Evolutionary conservation across 345 rosid genomes (phyloP).

Genomic region (Salix koriyanagi): DNA sequence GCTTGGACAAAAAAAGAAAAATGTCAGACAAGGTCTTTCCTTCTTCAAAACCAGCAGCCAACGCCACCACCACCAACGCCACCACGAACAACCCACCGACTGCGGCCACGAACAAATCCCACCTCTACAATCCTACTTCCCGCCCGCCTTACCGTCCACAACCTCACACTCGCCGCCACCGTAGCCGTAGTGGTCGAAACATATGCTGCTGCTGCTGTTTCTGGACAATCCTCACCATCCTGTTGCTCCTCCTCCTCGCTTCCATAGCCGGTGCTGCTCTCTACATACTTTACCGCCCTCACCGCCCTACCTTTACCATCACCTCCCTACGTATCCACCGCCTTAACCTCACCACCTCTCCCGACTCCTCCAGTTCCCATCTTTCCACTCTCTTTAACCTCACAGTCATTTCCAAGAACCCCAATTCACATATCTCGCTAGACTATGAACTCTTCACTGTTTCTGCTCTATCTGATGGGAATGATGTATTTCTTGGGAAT

Average conservation of each 20-base stretch:
- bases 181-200: conserved; percentile 51
- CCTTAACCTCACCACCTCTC: conserved; percentile 61
- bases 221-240: conserved; percentile 65
- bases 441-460: conserved; percentile 58
- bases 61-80: conserved; percentile 10
- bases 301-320: conserved; percentile 63
- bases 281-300: conserved; percentile 75
- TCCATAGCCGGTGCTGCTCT: conserved; percentile 68
- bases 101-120: conserved; percentile 35
- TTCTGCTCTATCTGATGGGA: conserved; percentile 31
- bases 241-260: conserved; percentile 55
- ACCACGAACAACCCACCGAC: conserved; percentile 15
- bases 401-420: conserved; percentile 70
- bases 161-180: conserved; percentile 48
- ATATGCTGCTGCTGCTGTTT: conserved; percentile 83
- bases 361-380: conserved; percentile 62
- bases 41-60: conserved; percentile 33
- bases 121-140: conserved; percentile 50
- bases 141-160: conserved; percentile 64
- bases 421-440: conserved; percentile 69
- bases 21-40: conserved; percentile 80
- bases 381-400: conserved; percentile 68
- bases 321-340: conserved; percentile 67
- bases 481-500: conserved; percentile 55
- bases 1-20: not conserved